These are phyloP conservation scores for Blastosporella zonata DNA, from an alignment of 1,284 basidiomycete genomes.

Conservation along the genomic window DNA sequence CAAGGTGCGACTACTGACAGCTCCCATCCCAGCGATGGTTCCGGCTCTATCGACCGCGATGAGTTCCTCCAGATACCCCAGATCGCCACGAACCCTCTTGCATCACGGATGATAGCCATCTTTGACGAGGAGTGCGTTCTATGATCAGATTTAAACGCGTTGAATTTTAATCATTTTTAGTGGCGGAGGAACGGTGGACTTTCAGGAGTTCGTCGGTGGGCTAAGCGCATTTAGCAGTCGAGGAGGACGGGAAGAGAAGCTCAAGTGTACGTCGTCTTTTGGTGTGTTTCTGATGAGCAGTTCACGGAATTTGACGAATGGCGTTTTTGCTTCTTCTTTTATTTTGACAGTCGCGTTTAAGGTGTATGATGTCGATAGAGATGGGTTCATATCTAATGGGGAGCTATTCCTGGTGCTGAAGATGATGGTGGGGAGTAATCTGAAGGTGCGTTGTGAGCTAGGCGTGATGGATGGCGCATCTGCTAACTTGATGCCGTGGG, in stretches of 20 bases:
- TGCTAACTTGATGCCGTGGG: slow-evolving; percentile 6
- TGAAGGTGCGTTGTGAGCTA: slow-evolving; percentile 65
- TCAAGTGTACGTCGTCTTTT: slow-evolving; percentile 70
- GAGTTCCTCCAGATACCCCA: slow-evolving; percentile 99
- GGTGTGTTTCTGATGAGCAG: slow-evolving; percentile 1
- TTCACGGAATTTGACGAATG: background rate
- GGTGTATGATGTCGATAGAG: slow-evolving; percentile 98
- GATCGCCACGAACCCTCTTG: slow-evolving; percentile 96
- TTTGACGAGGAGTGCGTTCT: slow-evolving; percentile 94
- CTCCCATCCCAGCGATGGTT: slow-evolving; percentile 69
- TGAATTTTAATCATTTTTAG: slow-evolving; percentile 37
- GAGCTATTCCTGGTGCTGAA: slow-evolving; percentile 98
- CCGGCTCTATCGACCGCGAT: slow-evolving; percentile 96
- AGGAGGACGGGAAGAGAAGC: slow-evolving; percentile 94
- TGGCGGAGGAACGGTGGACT: slow-evolving; percentile 97
- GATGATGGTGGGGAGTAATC: slow-evolving; percentile 99
- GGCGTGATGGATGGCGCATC: slow-evolving; percentile 3
- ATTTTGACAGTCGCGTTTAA: slow-evolving; percentile 85
- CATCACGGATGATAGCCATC: slow-evolving; percentile 97
- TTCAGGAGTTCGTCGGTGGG: slow-evolving; percentile 98
- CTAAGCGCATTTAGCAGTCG: slow-evolving; percentile 96
- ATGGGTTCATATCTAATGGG: slow-evolving; percentile 98
- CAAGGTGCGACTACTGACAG: background rate
- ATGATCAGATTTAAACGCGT: background rate
- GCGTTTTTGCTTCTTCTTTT: background rate